Percentiles rank a stretch among this genome's conserved stretches.
phyloP scores from a whole-genome alignment of 2,329 filamentous ascomycete species.

The Leptographium flavum region DNA sequence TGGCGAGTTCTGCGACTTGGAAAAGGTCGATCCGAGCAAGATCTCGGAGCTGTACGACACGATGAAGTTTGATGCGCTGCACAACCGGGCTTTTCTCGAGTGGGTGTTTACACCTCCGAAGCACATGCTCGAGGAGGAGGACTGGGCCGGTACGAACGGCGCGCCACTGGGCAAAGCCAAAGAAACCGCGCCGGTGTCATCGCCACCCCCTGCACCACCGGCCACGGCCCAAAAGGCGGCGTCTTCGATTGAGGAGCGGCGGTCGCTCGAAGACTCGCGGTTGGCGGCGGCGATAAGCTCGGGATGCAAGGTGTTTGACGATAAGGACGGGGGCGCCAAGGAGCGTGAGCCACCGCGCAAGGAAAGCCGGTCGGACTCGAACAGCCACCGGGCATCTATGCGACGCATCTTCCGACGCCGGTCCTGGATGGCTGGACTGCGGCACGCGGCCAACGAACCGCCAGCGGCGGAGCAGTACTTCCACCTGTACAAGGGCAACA shows the following conservation, averaged over 20 bases:
- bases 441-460: slow-evolving; percentile 31
- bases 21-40: slow-evolving; percentile 98
- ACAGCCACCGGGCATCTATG: slow-evolving; percentile 20
- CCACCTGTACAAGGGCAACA: slow-evolving; percentile 64
- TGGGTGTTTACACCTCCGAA: slow-evolving; percentile 90
- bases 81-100: slow-evolving; percentile 91
- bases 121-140: slow-evolving; percentile 60
- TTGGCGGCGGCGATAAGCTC: not conserved
- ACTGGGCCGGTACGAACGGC: slow-evolving; percentile 3
- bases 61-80: slow-evolving; percentile 97
- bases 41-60: slow-evolving; percentile 97
- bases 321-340: not conserved
- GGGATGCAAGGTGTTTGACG: not conserved
- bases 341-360: slow-evolving; percentile 16
- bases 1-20: slow-evolving; percentile 85
- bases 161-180: no score
- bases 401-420: slow-evolving; percentile 44
- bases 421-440: slow-evolving; percentile 42
- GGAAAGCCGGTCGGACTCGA: slow-evolving; percentile 12
- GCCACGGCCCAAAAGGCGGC: not conserved
- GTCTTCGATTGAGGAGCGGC: slow-evolving; percentile 3
- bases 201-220: not conserved
- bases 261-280: slow-evolving; percentile 6
- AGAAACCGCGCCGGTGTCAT: not conserved
- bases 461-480: slow-evolving; percentile 64